A percentile compares a stretch with the other conserved stretches of the same genome.
These are phyloP conservation scores for Liriodendron chinense DNA, from an alignment of 164 flowering plant species.

Conservation along the genomic window DNA sequence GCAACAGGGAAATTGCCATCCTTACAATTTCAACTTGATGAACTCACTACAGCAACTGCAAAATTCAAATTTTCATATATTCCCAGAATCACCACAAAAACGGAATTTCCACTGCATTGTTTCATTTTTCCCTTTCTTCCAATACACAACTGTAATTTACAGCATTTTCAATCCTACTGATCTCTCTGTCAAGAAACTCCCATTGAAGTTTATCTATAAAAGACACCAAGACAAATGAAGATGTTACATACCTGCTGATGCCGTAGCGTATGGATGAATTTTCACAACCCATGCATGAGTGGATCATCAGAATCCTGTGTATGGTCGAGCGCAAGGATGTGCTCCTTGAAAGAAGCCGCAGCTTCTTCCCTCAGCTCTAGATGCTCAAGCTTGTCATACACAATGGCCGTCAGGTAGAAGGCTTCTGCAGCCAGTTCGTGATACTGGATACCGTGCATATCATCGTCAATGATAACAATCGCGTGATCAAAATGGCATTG, in stretches of 20 bases:
- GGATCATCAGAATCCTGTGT: conserved; percentile 39
- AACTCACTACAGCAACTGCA: too few species aligned
- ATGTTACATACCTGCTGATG: not conserved
- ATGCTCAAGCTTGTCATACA: conserved; percentile 56
- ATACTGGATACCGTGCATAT: conserved; percentile 43
- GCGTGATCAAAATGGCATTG: not conserved
- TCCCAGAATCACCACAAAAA: too few species aligned
- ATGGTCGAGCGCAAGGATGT: conserved; percentile 55
- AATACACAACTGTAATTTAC: too few species aligned
- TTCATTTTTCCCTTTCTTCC: too few species aligned
- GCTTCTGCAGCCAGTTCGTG: conserved; percentile 93
- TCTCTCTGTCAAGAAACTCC: too few species aligned
- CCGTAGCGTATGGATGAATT: not conserved
- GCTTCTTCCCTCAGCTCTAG: conserved; percentile 77
- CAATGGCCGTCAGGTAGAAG: conserved; percentile 77
- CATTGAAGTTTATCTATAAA: too few species aligned
- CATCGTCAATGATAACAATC: not conserved
- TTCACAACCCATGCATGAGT: conserved; percentile 5
- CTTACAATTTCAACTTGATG: too few species aligned
- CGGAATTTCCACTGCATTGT: too few species aligned
- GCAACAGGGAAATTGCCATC: too few species aligned
- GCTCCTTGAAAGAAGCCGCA: conserved; percentile 71
- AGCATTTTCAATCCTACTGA: too few species aligned
- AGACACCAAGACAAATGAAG: too few species aligned
- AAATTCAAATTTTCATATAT: too few species aligned